Percentiles rank a stretch among this genome's conserved stretches.
Evolutionary conservation across 139 green algal species (phyloP).

Genomic region (Choricystis sp.): DNA sequence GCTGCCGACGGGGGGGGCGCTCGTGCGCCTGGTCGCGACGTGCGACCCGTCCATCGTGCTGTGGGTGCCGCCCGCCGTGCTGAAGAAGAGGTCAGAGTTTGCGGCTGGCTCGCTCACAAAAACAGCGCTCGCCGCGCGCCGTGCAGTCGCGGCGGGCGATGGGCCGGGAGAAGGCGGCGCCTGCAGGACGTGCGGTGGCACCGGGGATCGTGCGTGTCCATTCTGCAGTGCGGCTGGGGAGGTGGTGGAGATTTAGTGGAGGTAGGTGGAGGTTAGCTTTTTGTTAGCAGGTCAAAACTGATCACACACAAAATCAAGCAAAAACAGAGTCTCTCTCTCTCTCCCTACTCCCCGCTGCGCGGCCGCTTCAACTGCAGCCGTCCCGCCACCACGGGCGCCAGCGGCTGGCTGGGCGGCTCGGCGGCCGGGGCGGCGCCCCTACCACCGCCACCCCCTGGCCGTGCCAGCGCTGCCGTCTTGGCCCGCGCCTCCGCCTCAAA

Average conservation of each 20-base stretch:
- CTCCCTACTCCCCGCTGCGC: background rate
- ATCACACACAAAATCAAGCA: background rate
- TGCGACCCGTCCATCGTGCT: background rate
- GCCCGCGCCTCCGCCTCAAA: constrained; percentile 23
- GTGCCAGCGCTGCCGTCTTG: constrained; percentile 2
- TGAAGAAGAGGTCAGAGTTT: background rate
- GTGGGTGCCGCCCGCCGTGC: background rate
- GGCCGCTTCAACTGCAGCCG: background rate
- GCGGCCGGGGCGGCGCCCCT: too few species aligned
- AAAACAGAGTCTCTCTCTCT: background rate
- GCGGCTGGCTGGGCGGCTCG: too few species aligned
- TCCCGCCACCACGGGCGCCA: background rate
- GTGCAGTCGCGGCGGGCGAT: too few species aligned
- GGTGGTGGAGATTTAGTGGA: background rate
- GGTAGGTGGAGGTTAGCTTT: background rate
- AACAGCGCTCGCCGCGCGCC: too few species aligned
- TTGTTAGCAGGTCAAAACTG: background rate
- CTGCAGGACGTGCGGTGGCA: background rate
- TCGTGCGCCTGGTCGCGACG: background rate
- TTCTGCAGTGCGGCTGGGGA: background rate
- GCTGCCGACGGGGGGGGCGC: too few species aligned
- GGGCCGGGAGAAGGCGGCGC: too few species aligned
- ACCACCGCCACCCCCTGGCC: background rate
- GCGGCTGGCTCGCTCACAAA: background rate
- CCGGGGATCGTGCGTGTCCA: background rate